Evolutionary conservation across 208 protist genomes (phyloP).

Genomic region (Acanthamoeba culbertsoni): DNA sequence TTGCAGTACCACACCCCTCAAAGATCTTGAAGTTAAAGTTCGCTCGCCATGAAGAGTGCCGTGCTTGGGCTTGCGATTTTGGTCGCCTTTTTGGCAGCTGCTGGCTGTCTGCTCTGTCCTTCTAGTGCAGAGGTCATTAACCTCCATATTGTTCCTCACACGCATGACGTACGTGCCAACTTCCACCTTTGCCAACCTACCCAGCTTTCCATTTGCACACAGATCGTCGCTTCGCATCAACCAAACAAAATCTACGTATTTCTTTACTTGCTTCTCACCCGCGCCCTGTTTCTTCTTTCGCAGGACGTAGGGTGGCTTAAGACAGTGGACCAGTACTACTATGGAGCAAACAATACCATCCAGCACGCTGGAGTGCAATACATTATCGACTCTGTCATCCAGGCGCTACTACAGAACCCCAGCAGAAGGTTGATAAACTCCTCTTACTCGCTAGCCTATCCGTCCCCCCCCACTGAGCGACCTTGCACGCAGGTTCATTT

Average conservation of each 20-base stretch:
- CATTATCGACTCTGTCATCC: conserved; percentile 70
- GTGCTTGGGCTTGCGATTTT: too few relatives aligned
- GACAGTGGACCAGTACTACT: conserved; percentile 75
- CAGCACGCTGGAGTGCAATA: conserved; percentile 72
- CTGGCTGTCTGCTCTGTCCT: too few relatives aligned
- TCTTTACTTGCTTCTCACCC: background rate
- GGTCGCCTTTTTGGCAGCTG: too few relatives aligned
- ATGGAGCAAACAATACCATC: conserved; percentile 73
- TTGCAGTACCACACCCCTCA: too few relatives aligned
- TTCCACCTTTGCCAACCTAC: background rate
- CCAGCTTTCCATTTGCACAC: background rate
- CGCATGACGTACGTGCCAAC: conserved; percentile 15
- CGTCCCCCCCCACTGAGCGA: background rate
- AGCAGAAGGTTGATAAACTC: background rate
- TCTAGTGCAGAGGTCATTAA: background rate
- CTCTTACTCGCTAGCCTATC: background rate
- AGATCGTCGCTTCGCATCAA: background rate
- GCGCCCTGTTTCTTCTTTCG: background rate
- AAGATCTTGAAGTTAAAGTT: too few relatives aligned
- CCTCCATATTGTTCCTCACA: conserved; percentile 50
- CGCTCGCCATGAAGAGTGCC: too few relatives aligned
- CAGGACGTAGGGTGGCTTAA: conserved; percentile 73
- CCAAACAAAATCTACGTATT: too few relatives aligned
- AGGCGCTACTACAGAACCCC: conserved; percentile 3
- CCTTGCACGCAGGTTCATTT: conserved; percentile 40